Evolutionary conservation across 1,139 yeast species (phyloP).

Genomic region (Candida buenavistaensis): DNA sequence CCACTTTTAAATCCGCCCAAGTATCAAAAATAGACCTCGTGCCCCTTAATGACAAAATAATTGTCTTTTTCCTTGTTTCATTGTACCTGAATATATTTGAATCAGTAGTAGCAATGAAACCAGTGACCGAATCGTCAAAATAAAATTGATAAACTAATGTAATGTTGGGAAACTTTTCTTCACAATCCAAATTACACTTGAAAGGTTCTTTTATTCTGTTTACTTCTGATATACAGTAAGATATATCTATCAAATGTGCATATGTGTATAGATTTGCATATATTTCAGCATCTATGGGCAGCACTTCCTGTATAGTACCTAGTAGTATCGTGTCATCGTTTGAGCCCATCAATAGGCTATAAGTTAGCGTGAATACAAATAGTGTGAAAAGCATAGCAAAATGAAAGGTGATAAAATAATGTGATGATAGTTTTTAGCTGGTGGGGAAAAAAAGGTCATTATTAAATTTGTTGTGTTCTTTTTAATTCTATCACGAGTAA

Average conservation of each 20-base stretch:
- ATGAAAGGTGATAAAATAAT: too few species aligned
- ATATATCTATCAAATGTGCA: conserved; percentile 50
- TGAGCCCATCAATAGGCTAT: too few species aligned
- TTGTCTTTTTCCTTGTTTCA: conserved; percentile 26
- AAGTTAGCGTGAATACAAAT: too few species aligned
- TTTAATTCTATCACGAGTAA: too few species aligned
- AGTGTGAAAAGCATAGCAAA: too few species aligned
- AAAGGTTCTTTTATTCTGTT: conserved; percentile 41
- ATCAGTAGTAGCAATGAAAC: conserved; percentile 39
- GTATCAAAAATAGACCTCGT: conserved; percentile 50
- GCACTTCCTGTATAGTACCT: neutral
- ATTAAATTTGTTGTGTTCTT: too few species aligned
- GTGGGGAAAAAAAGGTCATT: too few species aligned
- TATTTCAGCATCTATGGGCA: conserved; percentile 20
- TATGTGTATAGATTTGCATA: conserved; percentile 35
- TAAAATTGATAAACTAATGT: conserved; percentile 49
- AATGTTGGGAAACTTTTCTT: conserved; percentile 39
- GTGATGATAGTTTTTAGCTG: too few species aligned
- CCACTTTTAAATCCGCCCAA: conserved; percentile 44
- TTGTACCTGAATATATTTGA: conserved; percentile 27
- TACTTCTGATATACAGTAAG: conserved; percentile 47
- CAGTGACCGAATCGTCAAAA: conserved; percentile 39
- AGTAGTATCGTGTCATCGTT: conserved; percentile 1
- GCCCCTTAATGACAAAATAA: conserved; percentile 47
- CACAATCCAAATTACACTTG: conserved; percentile 45